phyloP scores from a whole-genome alignment of 2,329 filamentous ascomycete genomes.

The Alternaria burnsii region DNA sequence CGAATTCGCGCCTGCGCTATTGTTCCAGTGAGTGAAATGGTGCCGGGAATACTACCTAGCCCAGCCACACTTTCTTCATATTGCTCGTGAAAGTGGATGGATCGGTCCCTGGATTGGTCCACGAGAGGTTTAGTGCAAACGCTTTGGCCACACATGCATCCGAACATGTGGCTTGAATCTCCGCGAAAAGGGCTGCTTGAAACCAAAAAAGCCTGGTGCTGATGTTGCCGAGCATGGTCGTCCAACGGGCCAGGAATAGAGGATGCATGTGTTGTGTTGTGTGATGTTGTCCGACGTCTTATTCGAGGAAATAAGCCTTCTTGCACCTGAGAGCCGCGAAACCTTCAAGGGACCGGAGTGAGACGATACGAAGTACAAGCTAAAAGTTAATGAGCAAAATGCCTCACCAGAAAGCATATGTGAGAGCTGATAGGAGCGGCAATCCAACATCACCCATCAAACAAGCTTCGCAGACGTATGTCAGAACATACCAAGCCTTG shows the following conservation, averaged over 20 bases:
- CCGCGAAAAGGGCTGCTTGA: neutral
- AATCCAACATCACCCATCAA: neutral
- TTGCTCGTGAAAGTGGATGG: neutral
- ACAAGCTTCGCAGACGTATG: conserved; percentile 11
- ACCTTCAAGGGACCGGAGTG: neutral
- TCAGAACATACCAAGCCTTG: conserved; percentile 7
- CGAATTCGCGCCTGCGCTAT: neutral
- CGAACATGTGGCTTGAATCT: neutral
- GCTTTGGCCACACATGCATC: neutral
- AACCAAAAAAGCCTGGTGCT: neutral
- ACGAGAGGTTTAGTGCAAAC: neutral
- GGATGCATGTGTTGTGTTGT: neutral
- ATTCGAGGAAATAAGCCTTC: neutral
- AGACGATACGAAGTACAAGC: neutral
- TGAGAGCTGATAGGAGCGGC: neutral
- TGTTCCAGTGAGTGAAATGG: neutral
- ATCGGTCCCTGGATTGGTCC: neutral
- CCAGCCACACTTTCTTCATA: neutral
- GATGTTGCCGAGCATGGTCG: neutral
- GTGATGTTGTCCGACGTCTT: neutral
- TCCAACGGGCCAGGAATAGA: neutral
- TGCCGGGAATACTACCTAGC: neutral
- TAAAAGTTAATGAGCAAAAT: neutral
- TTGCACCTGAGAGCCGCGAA: neutral
- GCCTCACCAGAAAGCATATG: neutral